Base-by-base conservation (phyloP, 176 grass and related monocot species). In the Rhynchospora pubera region DNA sequence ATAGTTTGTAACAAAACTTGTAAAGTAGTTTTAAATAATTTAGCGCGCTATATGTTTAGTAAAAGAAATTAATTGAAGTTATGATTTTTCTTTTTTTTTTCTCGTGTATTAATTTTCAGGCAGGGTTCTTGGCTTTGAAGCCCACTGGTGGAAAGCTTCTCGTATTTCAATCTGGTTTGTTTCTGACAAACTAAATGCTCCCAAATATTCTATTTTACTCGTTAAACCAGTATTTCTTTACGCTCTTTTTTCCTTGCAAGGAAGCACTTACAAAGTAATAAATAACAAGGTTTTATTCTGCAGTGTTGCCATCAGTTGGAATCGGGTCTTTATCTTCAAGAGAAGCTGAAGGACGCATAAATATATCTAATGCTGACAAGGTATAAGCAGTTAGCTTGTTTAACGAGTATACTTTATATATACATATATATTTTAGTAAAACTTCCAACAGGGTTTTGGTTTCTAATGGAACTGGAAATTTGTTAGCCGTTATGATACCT, bases 61-160 rank as follows among this genome's bases (percentile, higher is more conserved):
- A 26, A 48, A 53, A 76, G 23, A 55, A 76, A 15, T 55, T 1
- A 23, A 76, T 77, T 77, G 56, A 56, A 70, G 50, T 8, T 28
- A 56, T 56, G 48, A 77, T 15, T 32, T 77, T 77, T 12, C 48
- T 30, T 76, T 22, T 32, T 18, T 53, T 69, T 34, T 32, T 9
- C 1, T 66, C 4, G 39, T 67, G 43, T 82, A 43, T 22, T 83
- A 60, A 45, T 81, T 23, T 86, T 72, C 50, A 97, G 93, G 93
- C 93, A 86, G 93, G 87, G 11, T 93, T 93, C 80, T 78, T 97
- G 51, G 89, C 91, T 28, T 84, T 93, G 61, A 97, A 97, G 79
- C 83, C 93, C 62, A 97, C 93, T 53, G 93, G 93, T 44, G 93
- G 93, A 83, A 97, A 91, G 65, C 91, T 97, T 85, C 85, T 97